Evolutionary conservation across 1,139 yeast genomes (phyloP).

Genomic region (Diutina scorzettiae): DNA sequence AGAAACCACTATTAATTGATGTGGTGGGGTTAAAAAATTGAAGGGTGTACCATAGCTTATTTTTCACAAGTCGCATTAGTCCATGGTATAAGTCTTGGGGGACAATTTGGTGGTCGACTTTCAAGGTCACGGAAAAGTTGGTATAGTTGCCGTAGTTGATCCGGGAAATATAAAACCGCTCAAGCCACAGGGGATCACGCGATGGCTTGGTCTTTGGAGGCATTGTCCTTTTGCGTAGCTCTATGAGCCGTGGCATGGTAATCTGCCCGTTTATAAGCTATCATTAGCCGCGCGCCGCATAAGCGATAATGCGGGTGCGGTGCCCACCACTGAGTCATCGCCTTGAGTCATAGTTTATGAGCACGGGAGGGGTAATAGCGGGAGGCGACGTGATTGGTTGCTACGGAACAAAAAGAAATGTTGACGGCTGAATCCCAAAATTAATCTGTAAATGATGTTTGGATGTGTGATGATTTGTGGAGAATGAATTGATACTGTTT

Average conservation of each 20-base stretch:
- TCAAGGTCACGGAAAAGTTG: background rate
- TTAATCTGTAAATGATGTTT: too few relatives aligned
- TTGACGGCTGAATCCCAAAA: too few relatives aligned
- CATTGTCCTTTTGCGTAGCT: background rate
- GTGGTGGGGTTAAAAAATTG: background rate
- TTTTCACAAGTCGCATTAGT: background rate
- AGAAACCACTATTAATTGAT: background rate
- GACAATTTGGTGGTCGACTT: background rate
- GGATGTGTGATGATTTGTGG: too few relatives aligned
- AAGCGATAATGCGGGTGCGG: too few relatives aligned
- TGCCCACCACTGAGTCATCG: too few relatives aligned
- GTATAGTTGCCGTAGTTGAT: background rate
- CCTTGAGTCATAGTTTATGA: too few relatives aligned
- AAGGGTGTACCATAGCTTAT: background rate
- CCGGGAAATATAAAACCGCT: slow-evolving; percentile 1
- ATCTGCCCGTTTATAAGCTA: too few relatives aligned
- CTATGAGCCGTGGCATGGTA: background rate
- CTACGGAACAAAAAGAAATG: too few relatives aligned
- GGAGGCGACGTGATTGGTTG: too few relatives aligned
- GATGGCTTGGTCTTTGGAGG: background rate
- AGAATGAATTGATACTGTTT: too few relatives aligned
- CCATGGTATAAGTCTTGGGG: slow-evolving; percentile 5
- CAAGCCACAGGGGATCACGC: background rate
- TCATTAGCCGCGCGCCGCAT: too few relatives aligned
- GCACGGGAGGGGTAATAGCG: too few relatives aligned